phyloP scores from a whole-genome alignment of 2,329 filamentous ascomycete species.

The Penicillium digitatum region DNA sequence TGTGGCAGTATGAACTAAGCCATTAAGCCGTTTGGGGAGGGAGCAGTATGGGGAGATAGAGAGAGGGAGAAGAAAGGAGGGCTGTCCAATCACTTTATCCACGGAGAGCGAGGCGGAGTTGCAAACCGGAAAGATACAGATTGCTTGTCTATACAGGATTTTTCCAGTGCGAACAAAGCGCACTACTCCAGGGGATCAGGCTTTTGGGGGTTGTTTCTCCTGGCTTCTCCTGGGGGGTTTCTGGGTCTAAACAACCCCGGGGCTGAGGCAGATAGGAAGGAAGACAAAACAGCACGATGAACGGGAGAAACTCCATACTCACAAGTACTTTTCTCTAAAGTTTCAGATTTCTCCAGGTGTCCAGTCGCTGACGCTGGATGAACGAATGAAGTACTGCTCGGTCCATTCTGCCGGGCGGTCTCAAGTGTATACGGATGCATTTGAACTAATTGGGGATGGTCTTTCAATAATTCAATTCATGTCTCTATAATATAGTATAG shows the following conservation, averaged over 20 bases:
- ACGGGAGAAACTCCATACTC: conserved; percentile 11
- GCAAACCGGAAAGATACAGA: conserved; percentile 33
- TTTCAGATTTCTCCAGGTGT: conserved; percentile 13
- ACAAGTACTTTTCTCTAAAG: conserved; percentile 18
- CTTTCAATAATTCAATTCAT: background rate
- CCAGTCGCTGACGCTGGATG: conserved; percentile 19
- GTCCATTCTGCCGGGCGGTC: conserved; percentile 25
- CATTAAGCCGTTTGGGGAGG: background rate
- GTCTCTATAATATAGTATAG: no score
- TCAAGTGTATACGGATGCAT: background rate
- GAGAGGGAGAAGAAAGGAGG: conserved; percentile 3
- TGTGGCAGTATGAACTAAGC: conserved; percentile 17
- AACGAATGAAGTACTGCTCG: conserved; percentile 22
- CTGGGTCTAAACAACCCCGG: background rate
- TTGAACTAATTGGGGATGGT: background rate
- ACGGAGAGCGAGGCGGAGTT: conserved; percentile 13
- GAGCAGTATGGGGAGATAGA: background rate
- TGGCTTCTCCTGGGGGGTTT: conserved; percentile 6
- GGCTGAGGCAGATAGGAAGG: background rate
- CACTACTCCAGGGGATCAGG: conserved; percentile 19
- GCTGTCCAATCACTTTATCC: conserved; percentile 11
- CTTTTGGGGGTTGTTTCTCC: conserved; percentile 8
- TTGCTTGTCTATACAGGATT: conserved; percentile 20
- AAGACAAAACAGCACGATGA: background rate
- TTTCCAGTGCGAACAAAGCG: conserved; percentile 27